These are phyloP conservation scores for Populus hybrid DNA, from an alignment of 441 rosid species.

Conservation along the genomic window DNA sequence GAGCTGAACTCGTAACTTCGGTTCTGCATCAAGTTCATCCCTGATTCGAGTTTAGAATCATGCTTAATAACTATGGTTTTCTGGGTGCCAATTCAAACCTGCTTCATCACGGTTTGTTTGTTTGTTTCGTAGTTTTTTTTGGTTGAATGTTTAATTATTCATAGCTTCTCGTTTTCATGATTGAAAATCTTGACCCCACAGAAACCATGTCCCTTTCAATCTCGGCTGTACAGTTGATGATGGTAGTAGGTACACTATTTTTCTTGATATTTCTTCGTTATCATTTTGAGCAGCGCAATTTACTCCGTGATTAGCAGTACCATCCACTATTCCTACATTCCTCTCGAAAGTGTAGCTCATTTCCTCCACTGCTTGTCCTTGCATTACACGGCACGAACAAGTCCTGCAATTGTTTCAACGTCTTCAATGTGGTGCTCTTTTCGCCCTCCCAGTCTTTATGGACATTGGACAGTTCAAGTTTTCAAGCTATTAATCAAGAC, in stretches of 20 bases:
- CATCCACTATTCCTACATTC: not conserved
- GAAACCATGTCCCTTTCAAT: constrained; percentile 3
- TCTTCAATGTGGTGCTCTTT: not conserved
- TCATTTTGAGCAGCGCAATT: constrained; percentile 28
- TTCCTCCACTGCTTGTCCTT: not conserved
- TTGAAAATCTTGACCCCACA: not conserved
- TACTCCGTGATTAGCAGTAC: constrained; percentile 31
- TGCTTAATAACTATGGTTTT: not conserved
- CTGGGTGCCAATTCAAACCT: not conserved
- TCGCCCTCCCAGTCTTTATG: not conserved
- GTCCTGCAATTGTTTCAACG: not conserved
- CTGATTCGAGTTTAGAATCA: too few species aligned
- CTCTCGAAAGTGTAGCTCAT: not conserved
- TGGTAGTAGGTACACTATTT: not conserved
- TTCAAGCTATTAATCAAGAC: not conserved
- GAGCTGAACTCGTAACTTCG: too few species aligned
- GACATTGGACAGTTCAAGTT: not conserved
- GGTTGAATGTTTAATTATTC: too few species aligned
- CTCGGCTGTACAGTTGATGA: constrained; percentile 18
- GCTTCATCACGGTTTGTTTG: not conserved
- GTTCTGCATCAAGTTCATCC: too few species aligned
- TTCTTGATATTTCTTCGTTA: not conserved
- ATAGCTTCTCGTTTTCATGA: not conserved
- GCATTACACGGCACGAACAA: not conserved
- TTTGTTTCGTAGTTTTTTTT: too few species aligned